These are phyloP conservation scores for Purpureocillium takamizusanense DNA, from an alignment of 2,329 filamentous ascomycete genomes.

Conservation along the genomic window DNA sequence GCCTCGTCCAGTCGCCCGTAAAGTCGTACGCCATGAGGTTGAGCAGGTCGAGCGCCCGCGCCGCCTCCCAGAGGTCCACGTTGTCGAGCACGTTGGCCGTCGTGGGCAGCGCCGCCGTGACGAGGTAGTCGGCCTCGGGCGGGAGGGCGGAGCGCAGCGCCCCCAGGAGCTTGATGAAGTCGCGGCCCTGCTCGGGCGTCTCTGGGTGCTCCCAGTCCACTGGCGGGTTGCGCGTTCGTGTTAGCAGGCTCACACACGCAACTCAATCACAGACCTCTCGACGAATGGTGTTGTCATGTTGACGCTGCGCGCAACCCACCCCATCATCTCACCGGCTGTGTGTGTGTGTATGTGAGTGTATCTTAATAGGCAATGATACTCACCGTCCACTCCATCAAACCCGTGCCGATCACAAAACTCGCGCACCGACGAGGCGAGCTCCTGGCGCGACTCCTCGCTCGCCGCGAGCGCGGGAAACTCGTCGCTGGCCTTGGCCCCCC, in stretches of 20 bases:
- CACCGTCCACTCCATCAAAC: slow-evolving; percentile 58
- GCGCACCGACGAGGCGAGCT: slow-evolving; percentile 45
- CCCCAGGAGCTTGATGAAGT: slow-evolving; percentile 48
- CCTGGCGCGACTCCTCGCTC: slow-evolving; percentile 34
- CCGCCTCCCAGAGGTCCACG: slow-evolving; percentile 45
- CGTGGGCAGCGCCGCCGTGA: slow-evolving; percentile 54
- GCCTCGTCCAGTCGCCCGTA: slow-evolving; percentile 50
- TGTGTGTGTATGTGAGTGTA: too few relatives aligned
- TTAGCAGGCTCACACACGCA: too few relatives aligned
- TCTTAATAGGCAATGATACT: too few relatives aligned
- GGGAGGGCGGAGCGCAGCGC: slow-evolving; percentile 47
- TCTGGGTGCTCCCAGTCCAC: slow-evolving; percentile 63
- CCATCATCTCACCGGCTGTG: too few relatives aligned
- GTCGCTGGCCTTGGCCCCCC: slow-evolving; percentile 55
- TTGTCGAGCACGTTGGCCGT: slow-evolving; percentile 53
- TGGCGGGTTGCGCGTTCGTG: too few relatives aligned
- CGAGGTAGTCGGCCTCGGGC: slow-evolving; percentile 42
- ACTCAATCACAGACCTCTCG: too few relatives aligned
- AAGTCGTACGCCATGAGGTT: slow-evolving; percentile 67
- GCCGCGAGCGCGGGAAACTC: slow-evolving; percentile 50
- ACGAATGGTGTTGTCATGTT: too few relatives aligned
- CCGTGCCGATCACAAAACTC: slow-evolving; percentile 46
- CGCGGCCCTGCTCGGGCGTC: slow-evolving; percentile 39
- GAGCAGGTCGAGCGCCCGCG: slow-evolving; percentile 47
- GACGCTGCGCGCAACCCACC: too few relatives aligned